Conservation (phyloP, 2,329 filamentous ascomycete genomes). For the Dothidotthia symphoricarpi region DNA sequence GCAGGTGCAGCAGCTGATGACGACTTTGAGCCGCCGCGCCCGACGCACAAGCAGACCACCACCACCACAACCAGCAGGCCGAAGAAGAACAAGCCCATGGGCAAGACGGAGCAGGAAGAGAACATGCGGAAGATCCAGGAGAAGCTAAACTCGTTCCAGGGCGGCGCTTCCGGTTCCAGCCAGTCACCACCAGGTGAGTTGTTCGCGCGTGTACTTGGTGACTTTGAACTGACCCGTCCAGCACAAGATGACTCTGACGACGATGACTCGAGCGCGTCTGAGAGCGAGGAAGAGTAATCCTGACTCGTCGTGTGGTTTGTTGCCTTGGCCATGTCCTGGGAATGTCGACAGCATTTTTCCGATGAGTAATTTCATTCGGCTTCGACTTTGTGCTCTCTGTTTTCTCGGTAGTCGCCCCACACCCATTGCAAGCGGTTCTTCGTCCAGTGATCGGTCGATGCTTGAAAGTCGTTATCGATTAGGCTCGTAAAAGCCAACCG, state of each 20-base stretch:
- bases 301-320: slow-evolving; percentile 7
- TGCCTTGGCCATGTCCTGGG: background rate
- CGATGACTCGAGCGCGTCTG: slow-evolving; percentile 54
- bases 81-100: slow-evolving; percentile 77
- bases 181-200: slow-evolving; percentile 45
- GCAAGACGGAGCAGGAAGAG: slow-evolving; percentile 67
- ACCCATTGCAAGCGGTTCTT: slow-evolving; percentile 6
- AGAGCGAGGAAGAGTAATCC: slow-evolving; percentile 48
- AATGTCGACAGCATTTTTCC: background rate
- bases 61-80: slow-evolving; percentile 49
- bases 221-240: slow-evolving; percentile 21
- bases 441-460: background rate
- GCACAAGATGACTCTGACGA: slow-evolving; percentile 52
- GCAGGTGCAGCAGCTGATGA: slow-evolving; percentile 45
- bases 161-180: slow-evolving; percentile 45
- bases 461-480: no score
- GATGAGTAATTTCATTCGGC: background rate
- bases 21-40: slow-evolving; percentile 49
- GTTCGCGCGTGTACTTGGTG: slow-evolving; percentile 10
- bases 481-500: no score
- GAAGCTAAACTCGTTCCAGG: slow-evolving; percentile 49
- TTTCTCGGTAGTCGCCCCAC: slow-evolving; percentile 7
- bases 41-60: slow-evolving; percentile 37
- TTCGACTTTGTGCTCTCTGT: slow-evolving; percentile 5
- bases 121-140: slow-evolving; percentile 64